These are phyloP conservation scores for Alternaria sp. DNA, from an alignment of 2,329 filamentous ascomycete species.

Conservation along the genomic window DNA sequence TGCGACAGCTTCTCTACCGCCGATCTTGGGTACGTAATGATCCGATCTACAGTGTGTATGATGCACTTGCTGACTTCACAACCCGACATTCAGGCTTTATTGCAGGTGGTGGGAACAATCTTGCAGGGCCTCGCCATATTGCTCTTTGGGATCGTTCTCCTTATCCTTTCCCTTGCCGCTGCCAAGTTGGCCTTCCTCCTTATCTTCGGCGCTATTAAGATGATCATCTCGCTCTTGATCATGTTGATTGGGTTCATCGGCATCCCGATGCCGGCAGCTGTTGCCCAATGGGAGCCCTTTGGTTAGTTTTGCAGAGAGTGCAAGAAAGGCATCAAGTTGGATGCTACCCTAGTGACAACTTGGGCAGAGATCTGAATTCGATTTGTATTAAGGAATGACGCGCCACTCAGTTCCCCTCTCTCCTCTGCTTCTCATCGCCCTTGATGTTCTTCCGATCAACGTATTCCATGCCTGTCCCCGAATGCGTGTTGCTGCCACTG, in stretches of 20 bases:
- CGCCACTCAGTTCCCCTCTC: background rate
- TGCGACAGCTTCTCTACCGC: background rate
- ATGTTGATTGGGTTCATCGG: background rate
- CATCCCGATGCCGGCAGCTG: background rate
- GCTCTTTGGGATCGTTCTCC: background rate
- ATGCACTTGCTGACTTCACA: background rate
- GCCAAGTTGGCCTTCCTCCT: background rate
- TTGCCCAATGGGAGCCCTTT: background rate
- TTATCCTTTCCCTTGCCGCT: background rate
- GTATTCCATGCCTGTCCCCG: background rate
- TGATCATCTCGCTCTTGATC: background rate
- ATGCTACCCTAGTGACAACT: background rate
- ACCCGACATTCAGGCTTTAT: background rate
- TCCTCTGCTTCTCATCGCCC: background rate
- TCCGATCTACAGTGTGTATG: background rate
- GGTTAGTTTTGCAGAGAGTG: background rate
- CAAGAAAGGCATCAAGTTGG: background rate
- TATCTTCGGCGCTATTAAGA: background rate
- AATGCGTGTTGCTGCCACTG: background rate
- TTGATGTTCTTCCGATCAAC: background rate
- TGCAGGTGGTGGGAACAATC: background rate
- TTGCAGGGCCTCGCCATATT: background rate
- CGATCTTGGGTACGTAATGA: background rate
- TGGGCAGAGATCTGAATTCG: background rate
- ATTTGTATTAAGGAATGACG: background rate